Evolutionary conservation across 2,329 filamentous ascomycete genomes (phyloP).

Genomic region (Ceratocystis diversiconidia): DNA sequence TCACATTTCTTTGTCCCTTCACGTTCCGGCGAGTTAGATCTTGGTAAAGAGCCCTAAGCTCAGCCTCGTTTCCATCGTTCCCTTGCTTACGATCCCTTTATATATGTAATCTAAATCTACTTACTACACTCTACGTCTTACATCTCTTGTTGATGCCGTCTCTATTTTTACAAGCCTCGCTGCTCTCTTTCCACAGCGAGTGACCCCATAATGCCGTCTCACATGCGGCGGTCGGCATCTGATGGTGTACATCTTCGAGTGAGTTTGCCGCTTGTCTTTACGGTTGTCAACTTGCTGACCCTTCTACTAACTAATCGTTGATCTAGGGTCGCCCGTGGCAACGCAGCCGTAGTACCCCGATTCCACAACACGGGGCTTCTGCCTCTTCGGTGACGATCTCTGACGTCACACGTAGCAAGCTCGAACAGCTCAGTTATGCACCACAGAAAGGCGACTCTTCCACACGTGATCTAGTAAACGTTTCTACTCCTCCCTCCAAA

Average conservation of each 20-base stretch:
- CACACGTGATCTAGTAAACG: constrained; percentile 13
- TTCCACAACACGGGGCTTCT: not conserved
- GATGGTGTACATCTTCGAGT: constrained; percentile 11
- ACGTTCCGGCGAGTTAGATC: not conserved
- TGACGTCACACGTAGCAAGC: constrained; percentile 44
- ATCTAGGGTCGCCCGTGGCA: constrained; percentile 32
- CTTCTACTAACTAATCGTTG: constrained; percentile 10
- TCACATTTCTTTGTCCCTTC: not conserved
- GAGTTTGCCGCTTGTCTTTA: constrained; percentile 22
- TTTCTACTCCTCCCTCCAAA: not conserved
- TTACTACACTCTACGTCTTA: not conserved
- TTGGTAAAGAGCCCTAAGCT: not conserved
- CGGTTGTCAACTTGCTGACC: constrained; percentile 19
- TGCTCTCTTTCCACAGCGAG: constrained; percentile 32
- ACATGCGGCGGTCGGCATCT: constrained; percentile 11
- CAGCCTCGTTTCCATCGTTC: not conserved
- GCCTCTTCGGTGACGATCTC: constrained; percentile 31
- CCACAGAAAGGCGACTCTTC: constrained; percentile 23
- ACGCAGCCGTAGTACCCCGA: constrained; percentile 34
- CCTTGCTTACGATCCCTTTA: not conserved
- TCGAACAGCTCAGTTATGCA: constrained; percentile 43
- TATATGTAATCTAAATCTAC: not conserved
- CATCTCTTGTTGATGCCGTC: constrained; percentile 22
- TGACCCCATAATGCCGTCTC: constrained; percentile 19
- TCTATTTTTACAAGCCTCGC: not conserved